phyloP scores from a whole-genome alignment of 208 protist species.

The Jaenimonas drosophilae region DNA sequence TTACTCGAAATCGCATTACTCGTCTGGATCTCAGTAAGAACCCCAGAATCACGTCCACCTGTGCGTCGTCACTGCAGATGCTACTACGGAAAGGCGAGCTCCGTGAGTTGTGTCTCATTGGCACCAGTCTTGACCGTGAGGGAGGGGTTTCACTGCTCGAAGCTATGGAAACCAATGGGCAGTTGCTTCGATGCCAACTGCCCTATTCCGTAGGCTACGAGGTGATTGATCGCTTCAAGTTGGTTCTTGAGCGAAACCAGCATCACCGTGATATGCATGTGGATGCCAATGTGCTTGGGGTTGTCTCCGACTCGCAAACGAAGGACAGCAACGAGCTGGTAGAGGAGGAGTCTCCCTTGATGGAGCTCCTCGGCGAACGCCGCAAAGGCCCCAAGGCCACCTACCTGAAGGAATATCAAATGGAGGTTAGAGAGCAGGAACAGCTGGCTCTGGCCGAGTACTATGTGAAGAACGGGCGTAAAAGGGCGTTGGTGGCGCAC shows the following conservation, averaged over 20 bases:
- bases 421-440: too few species aligned
- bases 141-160: slow-evolving; percentile 28
- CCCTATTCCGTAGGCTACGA: slow-evolving; percentile 69
- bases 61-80: slow-evolving; percentile 18
- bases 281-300: too few species aligned
- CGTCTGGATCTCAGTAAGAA: slow-evolving; percentile 62
- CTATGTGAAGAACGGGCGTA: slow-evolving; percentile 2
- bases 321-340: too few species aligned
- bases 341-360: too few species aligned
- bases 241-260: slow-evolving; percentile 1
- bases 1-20: slow-evolving; percentile 13
- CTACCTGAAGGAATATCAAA: too few species aligned
- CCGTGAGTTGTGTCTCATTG: slow-evolving; percentile 25
- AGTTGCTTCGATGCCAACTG: slow-evolving; percentile 36
- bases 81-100: slow-evolving; percentile 32
- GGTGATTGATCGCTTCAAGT: slow-evolving; percentile 9
- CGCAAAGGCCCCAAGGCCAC: too few species aligned
- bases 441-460: slow-evolving; percentile 1
- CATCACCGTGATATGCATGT: too few species aligned
- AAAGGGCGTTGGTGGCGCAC: slow-evolving; percentile 3
- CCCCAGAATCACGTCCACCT: slow-evolving; percentile 31
- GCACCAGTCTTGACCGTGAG: slow-evolving; percentile 19
- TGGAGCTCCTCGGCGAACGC: too few species aligned
- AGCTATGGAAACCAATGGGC: slow-evolving; percentile 20
- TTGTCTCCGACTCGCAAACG: too few species aligned